phyloP scores from a whole-genome alignment of 164 flowering plant genomes.

The Vitis cinerea region DNA sequence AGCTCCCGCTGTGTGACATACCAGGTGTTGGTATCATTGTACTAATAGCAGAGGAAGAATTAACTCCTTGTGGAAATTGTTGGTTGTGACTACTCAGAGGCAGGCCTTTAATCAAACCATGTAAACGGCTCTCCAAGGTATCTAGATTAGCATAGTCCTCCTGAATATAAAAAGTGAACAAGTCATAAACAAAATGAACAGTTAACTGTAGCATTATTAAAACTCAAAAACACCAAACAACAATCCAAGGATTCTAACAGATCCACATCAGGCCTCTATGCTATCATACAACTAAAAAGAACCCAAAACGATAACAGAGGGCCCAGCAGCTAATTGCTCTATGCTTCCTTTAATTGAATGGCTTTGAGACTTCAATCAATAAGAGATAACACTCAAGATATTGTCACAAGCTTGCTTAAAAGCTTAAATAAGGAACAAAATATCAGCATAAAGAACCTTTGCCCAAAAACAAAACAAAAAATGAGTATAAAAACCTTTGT shows the following conservation, averaged over 20 bases:
- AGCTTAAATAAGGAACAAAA: no score
- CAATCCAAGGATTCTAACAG: neutral
- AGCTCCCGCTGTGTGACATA: slow-evolving; percentile 57
- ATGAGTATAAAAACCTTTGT: no score
- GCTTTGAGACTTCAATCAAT: no score
- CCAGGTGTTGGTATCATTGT: slow-evolving; percentile 99
- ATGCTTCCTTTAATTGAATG: no score
- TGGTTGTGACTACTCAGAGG: slow-evolving; percentile 38
- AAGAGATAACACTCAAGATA: no score
- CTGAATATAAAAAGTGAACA: slow-evolving; percentile 28
- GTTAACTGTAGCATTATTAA: neutral
- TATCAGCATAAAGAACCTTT: no score
- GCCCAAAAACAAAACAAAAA: no score
- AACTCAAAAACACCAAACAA: neutral
- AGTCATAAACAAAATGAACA: neutral
- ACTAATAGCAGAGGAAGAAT: slow-evolving; percentile 65
- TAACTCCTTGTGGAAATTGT: slow-evolving; percentile 42
- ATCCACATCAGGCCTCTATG: no score
- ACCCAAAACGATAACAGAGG: no score
- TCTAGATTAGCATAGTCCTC: slow-evolving; percentile 79
- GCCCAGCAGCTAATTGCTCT: no score
- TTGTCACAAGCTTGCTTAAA: no score
- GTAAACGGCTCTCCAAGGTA: slow-evolving; percentile 73
- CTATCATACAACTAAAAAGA: neutral
- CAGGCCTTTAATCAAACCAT: slow-evolving; percentile 34